phyloP scores from a whole-genome alignment of 345 rosid species.

The Pistacia vera region DNA sequence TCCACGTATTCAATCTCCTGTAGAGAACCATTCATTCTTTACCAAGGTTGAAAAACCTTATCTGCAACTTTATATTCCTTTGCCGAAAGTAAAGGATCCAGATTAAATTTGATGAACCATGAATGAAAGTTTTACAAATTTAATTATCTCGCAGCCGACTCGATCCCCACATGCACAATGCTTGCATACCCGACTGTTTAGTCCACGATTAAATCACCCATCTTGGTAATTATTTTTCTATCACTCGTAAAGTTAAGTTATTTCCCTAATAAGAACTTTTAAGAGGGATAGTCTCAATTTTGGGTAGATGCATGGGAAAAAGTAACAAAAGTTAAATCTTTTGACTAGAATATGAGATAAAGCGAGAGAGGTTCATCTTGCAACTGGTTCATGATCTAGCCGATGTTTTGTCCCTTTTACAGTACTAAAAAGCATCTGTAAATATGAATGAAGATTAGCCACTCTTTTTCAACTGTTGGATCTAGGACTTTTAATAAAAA shows the following conservation, averaged over 20 bases:
- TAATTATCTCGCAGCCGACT: background rate
- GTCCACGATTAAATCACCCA: background rate
- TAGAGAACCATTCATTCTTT: background rate
- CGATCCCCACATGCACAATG: background rate
- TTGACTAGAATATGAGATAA: slow-evolving; percentile 17
- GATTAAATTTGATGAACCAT: no score
- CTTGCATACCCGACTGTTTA: background rate
- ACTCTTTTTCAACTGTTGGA: no score
- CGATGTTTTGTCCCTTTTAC: background rate
- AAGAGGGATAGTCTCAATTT: background rate
- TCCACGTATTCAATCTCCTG: background rate
- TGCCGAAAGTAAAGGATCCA: slow-evolving; percentile 17
- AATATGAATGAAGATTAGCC: background rate
- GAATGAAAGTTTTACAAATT: no score
- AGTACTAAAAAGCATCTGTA: background rate
- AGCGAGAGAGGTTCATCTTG: background rate
- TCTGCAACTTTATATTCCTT: slow-evolving; percentile 8
- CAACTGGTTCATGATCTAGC: background rate
- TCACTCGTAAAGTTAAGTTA: background rate
- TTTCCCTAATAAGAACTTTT: background rate
- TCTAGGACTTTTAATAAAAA: background rate
- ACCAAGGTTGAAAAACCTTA: slow-evolving; percentile 7
- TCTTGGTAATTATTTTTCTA: background rate
- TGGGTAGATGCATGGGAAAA: background rate
- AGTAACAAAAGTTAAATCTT: slow-evolving; percentile 15